Evolutionary conservation across 495 filamentous ascomycete species (phyloP), one percentile per base, ranked within the genome.

Genomic region (Podospora australis): DNA sequence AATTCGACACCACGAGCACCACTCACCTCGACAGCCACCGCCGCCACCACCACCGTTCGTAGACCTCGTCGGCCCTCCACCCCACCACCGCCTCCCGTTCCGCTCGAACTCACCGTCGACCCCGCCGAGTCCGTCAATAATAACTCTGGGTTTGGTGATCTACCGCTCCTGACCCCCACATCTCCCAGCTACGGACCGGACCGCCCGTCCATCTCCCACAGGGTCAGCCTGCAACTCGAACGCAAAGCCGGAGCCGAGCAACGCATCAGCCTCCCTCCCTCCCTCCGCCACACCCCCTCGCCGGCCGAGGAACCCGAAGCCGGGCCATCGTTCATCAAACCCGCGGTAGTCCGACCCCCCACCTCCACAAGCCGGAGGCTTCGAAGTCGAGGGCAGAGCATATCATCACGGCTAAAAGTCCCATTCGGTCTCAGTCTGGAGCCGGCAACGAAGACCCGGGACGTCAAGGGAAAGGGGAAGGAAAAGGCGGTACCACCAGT

Each of bases 141-240:
- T 23, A 61, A 59, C 52, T 63, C 64, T 11, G 68, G 80, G 66
- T 81, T 80, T 69, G 81, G 81, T 38, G 81, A 79, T 55, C 85
- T 84, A 13, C 78, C 89, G 14, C 73, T 89, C 43, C 79, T 80
- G 10, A 74, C 86, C 25, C 78, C 83, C 39, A 83, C 88, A 53
- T n/a, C n/a, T n/a, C n/a, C n/a, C 78, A 79, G 53, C 80, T 7
- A 16, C 38, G 13, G 78, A 36, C 77, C 78, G 56, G 78, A 67
- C 50, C 72, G 81, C 34, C 70, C 70, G 47, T 69, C 70, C 9
- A 74, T 75, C 40, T 74, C 78, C 24, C 77, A 66, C 38, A 62
- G 71, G 16, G 62, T 72, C 41, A 87, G 81, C 56, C 68, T 84
- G 23, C 71, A 82, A 49, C 78, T 87, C 43, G 83, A 88, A 53